Percentiles rank a stretch among this genome's conserved stretches.
phyloP scores from a whole-genome alignment of 2,329 filamentous ascomycete genomes.

The Pseudopithomyces maydicus region DNA sequence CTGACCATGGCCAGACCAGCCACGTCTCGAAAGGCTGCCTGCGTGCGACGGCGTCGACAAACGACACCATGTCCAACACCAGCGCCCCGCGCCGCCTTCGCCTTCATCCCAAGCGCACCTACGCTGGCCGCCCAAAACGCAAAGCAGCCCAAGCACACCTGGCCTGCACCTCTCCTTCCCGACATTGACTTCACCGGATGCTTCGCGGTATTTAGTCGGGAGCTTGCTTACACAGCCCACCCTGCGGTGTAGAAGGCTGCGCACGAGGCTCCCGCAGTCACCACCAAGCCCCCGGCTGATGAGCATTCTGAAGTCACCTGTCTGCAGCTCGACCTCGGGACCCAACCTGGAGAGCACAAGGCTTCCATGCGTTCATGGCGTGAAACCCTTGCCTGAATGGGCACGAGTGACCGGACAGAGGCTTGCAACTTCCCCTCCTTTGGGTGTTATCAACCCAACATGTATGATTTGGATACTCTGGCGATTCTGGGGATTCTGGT shows the following conservation, averaged over 20 bases:
- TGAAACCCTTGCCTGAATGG: neutral
- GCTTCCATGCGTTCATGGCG: neutral
- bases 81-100: conserved; percentile 2
- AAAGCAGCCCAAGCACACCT: neutral
- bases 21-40: neutral
- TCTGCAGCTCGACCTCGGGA: neutral
- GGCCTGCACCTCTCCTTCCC: conserved; percentile 15
- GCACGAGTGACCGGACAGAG: neutral
- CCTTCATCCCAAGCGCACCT: neutral
- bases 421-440: neutral
- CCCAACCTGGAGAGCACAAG: conserved; percentile 4
- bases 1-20: neutral
- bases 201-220: neutral
- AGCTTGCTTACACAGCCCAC: conserved; percentile 15
- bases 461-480: too few species aligned
- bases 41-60: neutral
- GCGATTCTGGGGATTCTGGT: neutral
- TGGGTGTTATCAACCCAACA: too few species aligned
- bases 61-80: neutral
- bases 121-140: neutral
- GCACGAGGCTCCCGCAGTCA: conserved; percentile 10
- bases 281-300: conserved; percentile 7
- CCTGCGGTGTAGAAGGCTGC: conserved; percentile 14
- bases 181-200: conserved; percentile 12
- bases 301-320: conserved; percentile 8